Evolutionary conservation across 228 moss, liverwort and hornwort genomes (phyloP), one percentile per base, ranked within the genome.

Genomic region (Sphagnum fallax): DNA sequence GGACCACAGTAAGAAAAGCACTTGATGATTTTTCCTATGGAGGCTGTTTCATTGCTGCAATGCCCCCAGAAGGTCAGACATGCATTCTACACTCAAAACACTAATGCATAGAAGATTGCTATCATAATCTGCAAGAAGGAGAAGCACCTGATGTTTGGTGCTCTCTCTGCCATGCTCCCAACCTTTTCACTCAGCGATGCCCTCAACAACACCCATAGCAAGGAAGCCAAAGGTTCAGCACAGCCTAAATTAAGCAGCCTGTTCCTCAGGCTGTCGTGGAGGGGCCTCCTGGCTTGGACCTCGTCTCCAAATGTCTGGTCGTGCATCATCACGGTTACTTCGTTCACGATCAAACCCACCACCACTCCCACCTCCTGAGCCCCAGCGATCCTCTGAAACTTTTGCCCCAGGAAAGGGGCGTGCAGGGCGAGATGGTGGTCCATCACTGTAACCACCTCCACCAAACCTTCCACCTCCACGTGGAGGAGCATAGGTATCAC

Each of bases 301-400:
- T 48, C 65, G 65, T 11, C 65, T 48, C 65, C 65, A 65, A 32
- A 32, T 32, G 32, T 32, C 32, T 5, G 65, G 48, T 65, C 65
- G 65, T 14, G 48, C 50, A 48, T 65, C 65, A 49, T 65, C 65
- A n/a, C 65, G 65, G 65, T 14, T 49, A 32, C 32, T 32, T 10
- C 65, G 47, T 4, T 65, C 65, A 13, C 65, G 65, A 11, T 65
- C 65, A 65, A 65, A 65, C 11, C 47, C 65, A 50, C 64, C 49
- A 32, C 32, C 32, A 32, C 32, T 32, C 32, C 32, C 32, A 32
- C 32, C 32, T 32, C 32, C 32, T 8, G 55, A 55, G 32, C 57
- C 67, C 86, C 86, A 83, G 47, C 86, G 86, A 68, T 86, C 86
- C 11, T 74, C 85, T 1, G 73, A 73, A 52, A 71, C 79, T 16